phyloP scores from a whole-genome alignment of 139 green algal genomes.

The Ostreobium quekettii region DNA sequence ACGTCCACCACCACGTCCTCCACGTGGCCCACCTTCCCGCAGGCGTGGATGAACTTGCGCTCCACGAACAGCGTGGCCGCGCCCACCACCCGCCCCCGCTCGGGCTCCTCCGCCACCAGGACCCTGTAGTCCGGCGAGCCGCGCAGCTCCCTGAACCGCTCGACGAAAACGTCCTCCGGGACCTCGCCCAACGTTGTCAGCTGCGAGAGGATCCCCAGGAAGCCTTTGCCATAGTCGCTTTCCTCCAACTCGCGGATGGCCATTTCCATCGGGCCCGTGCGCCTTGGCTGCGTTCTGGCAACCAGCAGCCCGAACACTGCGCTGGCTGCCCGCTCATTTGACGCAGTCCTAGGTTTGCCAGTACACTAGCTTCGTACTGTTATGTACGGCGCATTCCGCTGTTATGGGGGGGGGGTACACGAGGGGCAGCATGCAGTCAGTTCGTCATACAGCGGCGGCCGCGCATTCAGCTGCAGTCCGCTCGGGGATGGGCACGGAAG shows the following conservation, averaged over 20 bases:
- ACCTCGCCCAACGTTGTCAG: conserved; percentile 71
- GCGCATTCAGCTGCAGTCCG: too few relatives aligned
- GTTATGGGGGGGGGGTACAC: too few relatives aligned
- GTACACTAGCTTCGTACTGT: too few relatives aligned
- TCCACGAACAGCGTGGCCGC: conserved; percentile 74
- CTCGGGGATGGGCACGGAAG: too few relatives aligned
- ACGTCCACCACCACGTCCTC: conserved; percentile 88
- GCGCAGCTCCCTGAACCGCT: conserved; percentile 15
- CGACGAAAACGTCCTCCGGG: conserved; percentile 37
- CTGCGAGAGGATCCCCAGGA: conserved; percentile 61
- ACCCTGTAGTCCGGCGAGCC: not conserved
- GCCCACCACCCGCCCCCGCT: conserved; percentile 43
- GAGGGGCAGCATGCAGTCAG: too few relatives aligned
- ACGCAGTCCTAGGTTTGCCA: too few relatives aligned
- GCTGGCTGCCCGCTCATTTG: too few relatives aligned
- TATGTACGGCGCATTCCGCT: too few relatives aligned
- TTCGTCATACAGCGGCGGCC: too few relatives aligned
- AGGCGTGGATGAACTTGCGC: conserved; percentile 79
- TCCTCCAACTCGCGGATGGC: conserved; percentile 26
- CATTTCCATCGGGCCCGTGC: too few relatives aligned
- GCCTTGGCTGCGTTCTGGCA: too few relatives aligned
- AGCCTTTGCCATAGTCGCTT: conserved; percentile 42
- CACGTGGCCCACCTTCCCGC: conserved; percentile 74
- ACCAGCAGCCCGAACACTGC: too few relatives aligned
- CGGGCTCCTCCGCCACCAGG: conserved; percentile 31